Base-by-base conservation (phyloP, 225 moss, liverwort and hornwort genomes). In the Pseudisothecium myosuroides region DNA sequence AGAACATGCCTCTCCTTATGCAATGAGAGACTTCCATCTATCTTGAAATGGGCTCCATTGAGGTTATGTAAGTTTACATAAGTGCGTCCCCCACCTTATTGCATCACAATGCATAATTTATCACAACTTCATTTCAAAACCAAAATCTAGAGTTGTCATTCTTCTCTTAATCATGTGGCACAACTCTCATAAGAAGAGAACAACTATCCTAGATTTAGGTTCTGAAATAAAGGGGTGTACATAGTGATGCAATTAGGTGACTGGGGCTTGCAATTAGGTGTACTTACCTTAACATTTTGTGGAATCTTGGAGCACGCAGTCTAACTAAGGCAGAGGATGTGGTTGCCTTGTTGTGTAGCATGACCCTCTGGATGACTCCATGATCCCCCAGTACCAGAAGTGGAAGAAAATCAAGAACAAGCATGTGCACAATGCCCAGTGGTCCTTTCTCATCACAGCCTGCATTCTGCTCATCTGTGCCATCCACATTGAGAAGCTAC, bases 321-420 rank as follows among this genome's bases (percentile, higher is more conserved):
- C 37, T 61, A 49, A 26, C 18, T 59, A 28, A 19, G 19, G 28
- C n/a, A 28, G n/a, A 15, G 26, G 36, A 26, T 74, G 60, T 88
- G 73, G n/a, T 83, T 87, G 81, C 18, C 47, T 61, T 86, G 85
- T 61, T 86, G 85, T 87, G 81, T 71, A 92, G 94, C 91, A 90
- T 45, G 95, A 98, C 89, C 97, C 96, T 80, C 88, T 96, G 47
- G 95, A 96, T 71, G 97, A 96, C 83, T 95, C 95, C 24, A 91
- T 96, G 75, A 96, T 97, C 41, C 96, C 97, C 5, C 92, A 90
- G 45, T 98, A 97, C 74, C 93, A 93, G 84, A 95, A 94, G 80
- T 91, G 88, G 89, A 96, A 93, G 88, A 92, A 90, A 87, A 92
- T 93, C 75, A 94, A 93, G 92, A 91, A 92, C 91, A 49, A 89